Base-by-base conservation (phyloP, 228 moss, liverwort and hornwort species). In the Sphagnum magellanicum region DNA sequence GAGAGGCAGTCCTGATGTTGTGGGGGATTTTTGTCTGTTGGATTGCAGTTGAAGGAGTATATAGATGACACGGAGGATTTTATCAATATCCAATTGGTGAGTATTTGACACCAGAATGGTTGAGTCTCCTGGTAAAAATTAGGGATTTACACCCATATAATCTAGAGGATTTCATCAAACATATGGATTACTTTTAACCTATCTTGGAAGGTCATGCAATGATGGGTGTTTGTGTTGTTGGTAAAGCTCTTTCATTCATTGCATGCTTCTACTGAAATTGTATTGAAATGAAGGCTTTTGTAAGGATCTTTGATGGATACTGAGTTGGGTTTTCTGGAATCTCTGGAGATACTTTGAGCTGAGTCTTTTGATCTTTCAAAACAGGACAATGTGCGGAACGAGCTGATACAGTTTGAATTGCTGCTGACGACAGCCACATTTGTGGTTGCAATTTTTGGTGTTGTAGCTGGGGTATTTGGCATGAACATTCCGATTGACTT, bases 31-130 rank as follows among this genome's bases (percentile, higher is more conserved):
- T 72, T 16, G 53, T 72, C 74, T 67, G 52, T 50, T 83, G 55
- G 72, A 53, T 83, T 78, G 73, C 83, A 89, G 73, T 78, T 98
- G 76, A 98, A 98, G 73, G 85, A 98, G 67, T 98, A 93, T 53
- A 98, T 98, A 63, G 97, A 98, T 61, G 97, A 98, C 68, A 98
- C 93, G 0, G 97, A 98, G 72, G 97, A 98, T 79, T 98, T 98
- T 68, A 93, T 98, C 67, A 98, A 98, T 71, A 98, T 98, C 52
- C 97, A 98, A 73, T 78, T 98, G 86, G 89, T 85, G 71, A 76
- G 89, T 70, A 32, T 10, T 14, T 55, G 46, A 46, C 12, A 10
- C 53, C 66, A 66, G 7, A 9, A 8, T 16, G 47, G 15, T 63
- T 16, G 8, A 8, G 16, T 63, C 32, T 32, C 32, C 32, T 32